Base-by-base conservation (phyloP, 352 stramenopile species). In the Globisporangium apiculatum region DNA sequence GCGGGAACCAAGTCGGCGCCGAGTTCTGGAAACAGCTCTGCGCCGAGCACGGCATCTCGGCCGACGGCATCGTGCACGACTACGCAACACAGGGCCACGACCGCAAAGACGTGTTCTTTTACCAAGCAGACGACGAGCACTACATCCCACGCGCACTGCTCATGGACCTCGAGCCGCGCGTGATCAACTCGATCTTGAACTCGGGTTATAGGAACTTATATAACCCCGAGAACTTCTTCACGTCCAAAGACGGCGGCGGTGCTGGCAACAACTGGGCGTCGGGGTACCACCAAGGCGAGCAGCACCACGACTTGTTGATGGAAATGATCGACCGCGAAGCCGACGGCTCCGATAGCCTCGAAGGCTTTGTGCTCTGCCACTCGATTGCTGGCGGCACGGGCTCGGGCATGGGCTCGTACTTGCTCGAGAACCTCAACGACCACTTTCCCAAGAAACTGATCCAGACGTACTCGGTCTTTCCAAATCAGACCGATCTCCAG, bases 21-120 rank as follows among this genome's bases (percentile, higher is more conserved):
- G 97, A 99, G 82, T 99, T 99, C 78, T 99, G 97, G 97, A 99
- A 98, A 71, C 95, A 99, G 73, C 83, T 99, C 36, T 99, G 95
- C 67, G 80, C 94, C 11, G 97, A 99, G 78, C 97, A 99, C 75
- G 97, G 97, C 48, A 99, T 99, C 69, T 91, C 83, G 15, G 87
- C 92, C 1, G 96, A 99, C 68, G 97, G 97, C 18, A 97, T 98
- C 40, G 84, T 99, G 41, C 79, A 97, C 68, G 94, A 99, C 55
- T 97, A 92, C 57, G 93, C 88, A 38, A 90, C 86, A 47, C 73
- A 91, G 31, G 91, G 89, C 49, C 87, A 98, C 67, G 97, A 99
- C 85, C 86, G 96, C 57, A 99, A 99, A 70, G 97, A 99, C 66
- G 97, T 99, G 10, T 99, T 99, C 71, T 99, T 99, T 72, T 99